A percentile compares a stretch with the other conserved stretches of the same genome.
Evolutionary conservation across 495 filamentous ascomycete genomes (phyloP).

Genomic region (Daldinia grandis): DNA sequence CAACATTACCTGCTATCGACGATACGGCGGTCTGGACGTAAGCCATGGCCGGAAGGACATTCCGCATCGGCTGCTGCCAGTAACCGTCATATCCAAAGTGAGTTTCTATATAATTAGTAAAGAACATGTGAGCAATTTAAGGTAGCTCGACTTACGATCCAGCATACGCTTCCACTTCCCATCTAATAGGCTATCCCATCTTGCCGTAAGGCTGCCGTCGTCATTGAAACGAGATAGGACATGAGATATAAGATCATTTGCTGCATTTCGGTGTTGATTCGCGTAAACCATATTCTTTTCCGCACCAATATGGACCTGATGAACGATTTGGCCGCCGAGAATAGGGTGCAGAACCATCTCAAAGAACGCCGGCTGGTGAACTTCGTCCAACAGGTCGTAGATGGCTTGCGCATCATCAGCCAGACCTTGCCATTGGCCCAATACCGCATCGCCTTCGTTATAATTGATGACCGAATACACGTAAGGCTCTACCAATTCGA

Average conservation of each 20-base stretch:
- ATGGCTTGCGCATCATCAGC: conserved; percentile 61
- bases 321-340: conserved; percentile 66
- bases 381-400: conserved; percentile 60
- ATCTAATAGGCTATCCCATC: conserved; percentile 68
- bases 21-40: conserved; percentile 65
- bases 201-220: conserved; percentile 67
- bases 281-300: conserved; percentile 71
- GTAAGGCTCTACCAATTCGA: conserved; percentile 70
- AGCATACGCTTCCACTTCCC: conserved; percentile 82
- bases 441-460: conserved; percentile 71
- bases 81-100: conserved; percentile 62
- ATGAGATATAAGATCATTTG: conserved; percentile 67
- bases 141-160: conserved; percentile 56
- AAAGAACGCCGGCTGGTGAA: conserved; percentile 67
- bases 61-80: conserved; percentile 78
- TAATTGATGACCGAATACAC: conserved; percentile 75
- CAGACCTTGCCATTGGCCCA: conserved; percentile 70
- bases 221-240: conserved; percentile 67
- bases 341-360: conserved; percentile 75
- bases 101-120: conserved; percentile 50
- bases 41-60: conserved; percentile 67
- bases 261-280: conserved; percentile 69
- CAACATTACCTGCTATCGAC: conserved; percentile 68
- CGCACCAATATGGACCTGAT: conserved; percentile 67
- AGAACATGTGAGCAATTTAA: not conserved